These are phyloP conservation scores for Singerocomus rubriflavus DNA, from an alignment of 1,284 basidiomycete species.

Conservation along the genomic window DNA sequence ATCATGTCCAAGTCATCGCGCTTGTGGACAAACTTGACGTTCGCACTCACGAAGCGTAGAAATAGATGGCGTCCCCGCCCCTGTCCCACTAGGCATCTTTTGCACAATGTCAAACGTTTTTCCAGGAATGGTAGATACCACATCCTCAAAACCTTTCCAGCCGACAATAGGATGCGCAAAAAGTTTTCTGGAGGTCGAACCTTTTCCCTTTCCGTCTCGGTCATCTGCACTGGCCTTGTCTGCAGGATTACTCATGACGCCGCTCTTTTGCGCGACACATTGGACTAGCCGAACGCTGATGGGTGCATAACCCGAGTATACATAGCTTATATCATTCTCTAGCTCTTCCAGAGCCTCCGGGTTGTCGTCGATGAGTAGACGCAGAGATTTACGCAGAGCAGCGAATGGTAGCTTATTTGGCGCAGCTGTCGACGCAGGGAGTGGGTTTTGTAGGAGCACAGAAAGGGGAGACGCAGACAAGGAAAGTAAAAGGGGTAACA, in stretches of 20 bases:
- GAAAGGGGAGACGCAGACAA: constrained; percentile 72
- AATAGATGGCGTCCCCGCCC: constrained; percentile 32
- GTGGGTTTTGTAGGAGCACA: constrained; percentile 60
- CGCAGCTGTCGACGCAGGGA: constrained; percentile 46
- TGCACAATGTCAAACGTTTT: constrained; percentile 81
- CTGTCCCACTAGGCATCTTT: constrained; percentile 38
- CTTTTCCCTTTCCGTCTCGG: constrained; percentile 37
- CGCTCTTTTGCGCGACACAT: constrained; percentile 87
- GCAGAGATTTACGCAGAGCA: constrained; percentile 77
- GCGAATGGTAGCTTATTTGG: constrained; percentile 66
- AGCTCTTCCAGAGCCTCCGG: constrained; percentile 70
- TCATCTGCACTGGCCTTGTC: constrained; percentile 44
- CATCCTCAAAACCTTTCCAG: constrained; percentile 97
- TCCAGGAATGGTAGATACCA: constrained; percentile 78
- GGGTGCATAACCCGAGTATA: constrained; percentile 97
- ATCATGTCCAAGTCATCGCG: constrained; percentile 4
- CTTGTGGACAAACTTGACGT: background rate
- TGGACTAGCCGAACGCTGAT: constrained; percentile 90
- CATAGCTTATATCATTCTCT: constrained; percentile 93
- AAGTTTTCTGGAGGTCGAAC: constrained; percentile 45
- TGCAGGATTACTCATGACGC: constrained; percentile 74
- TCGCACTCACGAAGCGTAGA: constrained; percentile 43
- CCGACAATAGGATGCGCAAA: constrained; percentile 88
- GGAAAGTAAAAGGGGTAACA: constrained; percentile 81
- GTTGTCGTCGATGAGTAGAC: constrained; percentile 90